Evolutionary conservation across 768 basidiomycete species (phyloP), one percentile per base, ranked within the genome.

Genomic region (Leccinum broughii): DNA sequence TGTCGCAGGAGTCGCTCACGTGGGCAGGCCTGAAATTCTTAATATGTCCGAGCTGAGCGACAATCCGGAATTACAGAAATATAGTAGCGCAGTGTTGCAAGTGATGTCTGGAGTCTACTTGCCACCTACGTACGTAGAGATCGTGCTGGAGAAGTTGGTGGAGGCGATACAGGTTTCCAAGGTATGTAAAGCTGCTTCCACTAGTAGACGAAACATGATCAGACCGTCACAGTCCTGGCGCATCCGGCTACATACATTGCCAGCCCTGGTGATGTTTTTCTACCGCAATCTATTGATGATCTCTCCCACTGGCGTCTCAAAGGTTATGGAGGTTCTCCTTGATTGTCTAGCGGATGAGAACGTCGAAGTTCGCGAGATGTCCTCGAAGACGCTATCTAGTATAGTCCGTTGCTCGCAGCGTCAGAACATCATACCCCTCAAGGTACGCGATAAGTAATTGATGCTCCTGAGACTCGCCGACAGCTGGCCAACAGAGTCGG

Each of bases 31-130:
- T 39, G 92, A 93, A 72, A 89, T 93, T 59, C 82, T 95, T 69
- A 87, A 85, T 62, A 92, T 96, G 89, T 87, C 92, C 57, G 94
- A 96, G 68, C 81, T 95, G 58, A 93, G 89, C 69, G 94, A 96
- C 68, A 88, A 81, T 72, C 79, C 86, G 8, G 94, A 95, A 59
- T 72, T 96, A 59, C 92, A 93, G 71, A 80, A 83, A 32, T 91
- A 91, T 67, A 89, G 91, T 64, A 85, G 88, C 51, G 87, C 87
- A 5, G 87, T 94, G 11, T 76, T 95, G 50, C 90, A 92, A 64
- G 85, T 92, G 59, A 78, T 95, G 54, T 93, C 93, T 15, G 89
- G 89, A 3, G 82, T 94, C 57, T 83, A 88, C n/a, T 85, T 90
- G 14, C 87, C 91, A 5, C 72, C 77, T 13, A 83, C 86, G 62